Percentiles rank a stretch among this genome's conserved stretches.
Conservation (phyloP, 257 asterid species). For the Forsythia suspensa region DNA sequence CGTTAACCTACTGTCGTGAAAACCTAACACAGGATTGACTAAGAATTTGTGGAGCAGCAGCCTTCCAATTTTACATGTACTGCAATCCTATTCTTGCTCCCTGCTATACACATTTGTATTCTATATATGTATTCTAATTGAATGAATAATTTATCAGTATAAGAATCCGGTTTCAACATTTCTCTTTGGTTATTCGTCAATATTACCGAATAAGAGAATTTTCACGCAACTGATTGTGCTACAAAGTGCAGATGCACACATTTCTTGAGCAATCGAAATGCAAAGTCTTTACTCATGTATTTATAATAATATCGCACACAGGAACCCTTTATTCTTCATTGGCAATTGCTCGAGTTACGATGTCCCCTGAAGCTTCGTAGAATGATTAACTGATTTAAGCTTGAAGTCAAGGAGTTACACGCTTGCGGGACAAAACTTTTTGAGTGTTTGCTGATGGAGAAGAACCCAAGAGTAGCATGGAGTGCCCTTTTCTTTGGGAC, state of each 20-base stretch:
- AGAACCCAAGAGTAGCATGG: conserved; percentile 46
- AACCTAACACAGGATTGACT: background rate
- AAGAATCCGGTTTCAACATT: background rate
- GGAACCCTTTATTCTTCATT: too few relatives aligned
- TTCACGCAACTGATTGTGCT: too few relatives aligned
- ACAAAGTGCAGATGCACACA: too few relatives aligned
- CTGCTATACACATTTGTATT: background rate
- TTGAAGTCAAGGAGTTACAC: conserved; percentile 33
- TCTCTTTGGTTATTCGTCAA: too few relatives aligned
- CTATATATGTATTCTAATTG: background rate
- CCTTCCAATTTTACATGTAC: background rate
- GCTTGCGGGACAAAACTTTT: conserved; percentile 27
- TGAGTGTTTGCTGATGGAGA: conserved; percentile 47
- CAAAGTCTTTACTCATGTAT: too few relatives aligned
- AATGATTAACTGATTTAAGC: background rate
- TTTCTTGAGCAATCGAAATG: too few relatives aligned
- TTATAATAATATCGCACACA: too few relatives aligned
- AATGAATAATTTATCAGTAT: too few relatives aligned
- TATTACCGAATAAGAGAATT: too few relatives aligned
- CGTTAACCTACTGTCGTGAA: background rate
- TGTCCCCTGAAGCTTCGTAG: conserved; percentile 5
- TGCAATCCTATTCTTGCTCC: background rate
- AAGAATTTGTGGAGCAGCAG: background rate
- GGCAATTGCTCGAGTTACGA: background rate
- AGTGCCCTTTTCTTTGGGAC: conserved; percentile 25